Evolutionary conservation across 768 basidiomycete species (phyloP).

Genomic region (Megacollybia marginata): DNA sequence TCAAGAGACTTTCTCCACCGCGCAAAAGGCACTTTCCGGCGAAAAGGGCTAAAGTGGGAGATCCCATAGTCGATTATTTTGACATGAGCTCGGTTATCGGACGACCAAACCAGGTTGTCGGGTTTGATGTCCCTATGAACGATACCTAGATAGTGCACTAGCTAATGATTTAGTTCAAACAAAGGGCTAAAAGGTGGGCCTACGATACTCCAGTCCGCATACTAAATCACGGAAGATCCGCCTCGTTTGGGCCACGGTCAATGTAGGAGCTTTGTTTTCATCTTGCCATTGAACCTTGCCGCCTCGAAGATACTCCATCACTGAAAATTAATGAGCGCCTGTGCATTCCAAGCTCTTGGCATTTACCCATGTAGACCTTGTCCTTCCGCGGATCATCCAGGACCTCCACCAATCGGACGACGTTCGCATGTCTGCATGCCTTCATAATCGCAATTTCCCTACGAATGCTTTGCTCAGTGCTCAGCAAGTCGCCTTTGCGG

Average conservation of each 20-base stretch:
- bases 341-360: too few relatives aligned
- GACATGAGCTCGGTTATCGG: conserved; percentile 41
- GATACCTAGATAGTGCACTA: conserved; percentile 44
- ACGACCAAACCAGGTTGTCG: conserved; percentile 69
- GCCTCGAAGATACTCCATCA: conserved; percentile 35
- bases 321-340: conserved; percentile 14
- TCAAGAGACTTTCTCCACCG: not conserved
- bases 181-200: conserved; percentile 8
- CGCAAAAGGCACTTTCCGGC: conserved; percentile 1
- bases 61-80: conserved; percentile 89
- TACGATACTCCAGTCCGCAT: conserved; percentile 36
- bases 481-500: conserved; percentile 34
- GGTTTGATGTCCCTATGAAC: conserved; percentile 91
- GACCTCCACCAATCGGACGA: conserved; percentile 79
- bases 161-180: conserved; percentile 1
- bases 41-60: conserved; percentile 24
- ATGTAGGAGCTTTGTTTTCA: conserved; percentile 21
- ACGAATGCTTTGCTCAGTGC: conserved; percentile 67
- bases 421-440: conserved; percentile 71
- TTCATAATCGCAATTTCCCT: conserved; percentile 92
- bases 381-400: conserved; percentile 80
- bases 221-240: conserved; percentile 34
- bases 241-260: conserved; percentile 29
- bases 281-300: conserved; percentile 34
- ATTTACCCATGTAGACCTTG: conserved; percentile 75